Evolutionary conservation across 441 rosid species (phyloP).

Genomic region (Dalechampia spathulata): DNA sequence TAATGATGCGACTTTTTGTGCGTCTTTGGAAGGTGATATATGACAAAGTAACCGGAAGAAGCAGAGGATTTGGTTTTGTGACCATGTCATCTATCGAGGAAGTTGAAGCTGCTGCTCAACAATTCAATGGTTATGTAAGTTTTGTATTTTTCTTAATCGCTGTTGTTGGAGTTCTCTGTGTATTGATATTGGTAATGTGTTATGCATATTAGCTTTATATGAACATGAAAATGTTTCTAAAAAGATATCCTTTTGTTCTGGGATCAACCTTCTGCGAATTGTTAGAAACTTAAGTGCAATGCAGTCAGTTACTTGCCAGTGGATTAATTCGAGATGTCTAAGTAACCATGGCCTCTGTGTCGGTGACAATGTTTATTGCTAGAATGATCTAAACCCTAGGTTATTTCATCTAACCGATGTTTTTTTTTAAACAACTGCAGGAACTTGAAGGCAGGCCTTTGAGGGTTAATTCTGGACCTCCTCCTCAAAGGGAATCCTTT

Average conservation of each 20-base stretch:
- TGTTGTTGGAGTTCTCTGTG: no score
- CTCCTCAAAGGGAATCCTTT: constrained; percentile 47
- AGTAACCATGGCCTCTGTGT: not conserved
- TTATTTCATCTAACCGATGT: constrained; percentile 4
- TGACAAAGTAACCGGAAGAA: constrained; percentile 85
- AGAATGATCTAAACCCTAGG: not conserved
- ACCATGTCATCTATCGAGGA: constrained; percentile 75
- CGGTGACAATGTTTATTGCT: not conserved
- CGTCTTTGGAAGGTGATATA: constrained; percentile 59
- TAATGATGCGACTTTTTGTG: not conserved
- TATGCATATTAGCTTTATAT: no score
- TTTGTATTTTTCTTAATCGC: no score
- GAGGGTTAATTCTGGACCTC: constrained; percentile 71
- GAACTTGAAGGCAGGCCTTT: constrained; percentile 62
- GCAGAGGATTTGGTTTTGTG: constrained; percentile 95
- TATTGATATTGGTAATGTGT: no score
- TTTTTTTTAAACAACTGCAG: constrained; percentile 26
- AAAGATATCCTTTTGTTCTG: no score
- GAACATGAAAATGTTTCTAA: no score
- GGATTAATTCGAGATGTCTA: not conserved
- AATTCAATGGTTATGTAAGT: constrained; percentile 92
- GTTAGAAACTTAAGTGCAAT: no score
- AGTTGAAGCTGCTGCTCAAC: constrained; percentile 80
- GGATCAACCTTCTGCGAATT: no score
- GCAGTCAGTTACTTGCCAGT: not conserved